phyloP scores from a whole-genome alignment of 805 yeast species.

The Candida alai region DNA sequence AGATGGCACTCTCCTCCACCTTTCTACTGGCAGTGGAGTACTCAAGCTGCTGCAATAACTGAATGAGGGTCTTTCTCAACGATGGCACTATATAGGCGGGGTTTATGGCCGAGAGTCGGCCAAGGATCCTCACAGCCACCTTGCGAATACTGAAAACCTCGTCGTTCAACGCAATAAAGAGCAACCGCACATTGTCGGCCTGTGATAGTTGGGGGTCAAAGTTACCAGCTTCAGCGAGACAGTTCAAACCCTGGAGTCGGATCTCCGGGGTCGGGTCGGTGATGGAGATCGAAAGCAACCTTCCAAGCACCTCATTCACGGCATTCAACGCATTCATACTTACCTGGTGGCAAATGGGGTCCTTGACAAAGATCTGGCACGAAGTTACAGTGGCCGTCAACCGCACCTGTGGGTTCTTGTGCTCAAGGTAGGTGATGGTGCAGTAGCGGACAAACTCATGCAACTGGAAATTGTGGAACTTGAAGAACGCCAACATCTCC shows the following conservation, averaged over 20 bases:
- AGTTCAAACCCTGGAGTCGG: conserved; percentile 69
- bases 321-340: conserved; percentile 78
- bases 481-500: conserved; percentile 69
- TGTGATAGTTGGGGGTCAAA: conserved; percentile 93
- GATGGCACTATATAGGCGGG: conserved; percentile 97
- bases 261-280: conserved; percentile 88
- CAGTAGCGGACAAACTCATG: conserved; percentile 87
- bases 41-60: conserved; percentile 78
- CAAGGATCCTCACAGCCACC: conserved; percentile 73
- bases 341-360: conserved; percentile 79
- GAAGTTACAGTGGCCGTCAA: conserved; percentile 83
- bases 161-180: conserved; percentile 88
- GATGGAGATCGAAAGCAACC: conserved; percentile 74
- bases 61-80: conserved; percentile 79
- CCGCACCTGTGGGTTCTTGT: conserved; percentile 73
- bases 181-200: conserved; percentile 79
- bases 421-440: conserved; percentile 79
- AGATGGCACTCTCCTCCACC: conserved; percentile 81
- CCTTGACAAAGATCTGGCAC: conserved; percentile 68
- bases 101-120: conserved; percentile 78
- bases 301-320: conserved; percentile 80
- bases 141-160: conserved; percentile 81
- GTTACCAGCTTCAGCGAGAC: conserved; percentile 56
- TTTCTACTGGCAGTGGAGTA: conserved; percentile 70
- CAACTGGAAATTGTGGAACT: conserved; percentile 70